These are phyloP conservation scores for Yarrowia osloensis DNA, from an alignment of 805 yeast genomes.

Conservation along the genomic window DNA sequence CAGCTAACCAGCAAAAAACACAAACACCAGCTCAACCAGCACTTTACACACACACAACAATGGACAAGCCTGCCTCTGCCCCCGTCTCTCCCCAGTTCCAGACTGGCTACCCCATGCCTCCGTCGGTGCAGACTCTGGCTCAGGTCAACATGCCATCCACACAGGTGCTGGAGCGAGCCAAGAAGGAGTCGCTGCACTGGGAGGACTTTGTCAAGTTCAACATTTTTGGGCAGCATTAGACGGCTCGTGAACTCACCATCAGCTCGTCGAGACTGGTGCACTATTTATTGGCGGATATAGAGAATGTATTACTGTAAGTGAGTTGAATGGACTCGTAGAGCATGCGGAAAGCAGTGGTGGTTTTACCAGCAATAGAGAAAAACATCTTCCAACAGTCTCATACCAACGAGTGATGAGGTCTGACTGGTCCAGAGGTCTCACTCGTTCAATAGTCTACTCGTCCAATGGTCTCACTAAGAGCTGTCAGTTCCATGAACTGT, in stretches of 20 bases:
- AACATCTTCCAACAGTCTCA: too few relatives aligned
- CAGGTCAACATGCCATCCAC: constrained; percentile 21
- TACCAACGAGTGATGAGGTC: too few relatives aligned
- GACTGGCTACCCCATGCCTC: constrained; percentile 1
- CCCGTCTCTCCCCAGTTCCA: constrained; percentile 6
- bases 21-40: background rate
- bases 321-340: too few relatives aligned
- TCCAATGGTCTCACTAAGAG: too few relatives aligned
- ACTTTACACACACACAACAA: background rate
- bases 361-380: too few relatives aligned
- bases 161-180: constrained; percentile 21
- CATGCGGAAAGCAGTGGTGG: too few relatives aligned
- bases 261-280: background rate
- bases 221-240: constrained; percentile 23
- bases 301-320: too few relatives aligned
- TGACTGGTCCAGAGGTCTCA: too few relatives aligned
- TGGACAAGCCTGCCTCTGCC: constrained; percentile 14
- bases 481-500: too few relatives aligned
- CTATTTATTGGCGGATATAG: background rate
- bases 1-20: background rate
- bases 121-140: background rate
- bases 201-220: constrained; percentile 29
- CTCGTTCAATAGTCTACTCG: too few relatives aligned
- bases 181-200: constrained; percentile 28
- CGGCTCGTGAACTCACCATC: background rate